Percentiles rank a stretch among this genome's conserved stretches.
These are phyloP conservation scores for Pythium pyrilobum DNA, from an alignment of 352 stramenopile genomes.

Conservation along the genomic window DNA sequence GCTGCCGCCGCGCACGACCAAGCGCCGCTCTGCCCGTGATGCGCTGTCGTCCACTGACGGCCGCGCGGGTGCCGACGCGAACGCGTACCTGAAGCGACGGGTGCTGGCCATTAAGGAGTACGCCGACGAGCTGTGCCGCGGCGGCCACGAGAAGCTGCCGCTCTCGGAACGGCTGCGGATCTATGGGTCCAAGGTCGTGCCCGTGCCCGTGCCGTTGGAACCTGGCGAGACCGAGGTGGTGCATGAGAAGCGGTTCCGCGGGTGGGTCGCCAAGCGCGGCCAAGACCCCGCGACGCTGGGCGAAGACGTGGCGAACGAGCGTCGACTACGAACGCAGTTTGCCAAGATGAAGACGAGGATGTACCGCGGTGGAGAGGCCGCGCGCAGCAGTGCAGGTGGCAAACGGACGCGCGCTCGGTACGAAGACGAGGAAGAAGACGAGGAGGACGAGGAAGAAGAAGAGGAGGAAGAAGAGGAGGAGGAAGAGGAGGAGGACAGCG, in stretches of 20 bases:
- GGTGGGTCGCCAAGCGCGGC: neutral
- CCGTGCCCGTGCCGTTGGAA: neutral
- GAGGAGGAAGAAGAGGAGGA: neutral
- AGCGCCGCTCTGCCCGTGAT: no score
- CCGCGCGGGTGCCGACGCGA: no score
- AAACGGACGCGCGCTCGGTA: neutral
- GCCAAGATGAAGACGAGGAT: neutral
- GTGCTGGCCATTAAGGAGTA: no score
- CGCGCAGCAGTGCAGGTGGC: neutral
- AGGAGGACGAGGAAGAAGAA: neutral
- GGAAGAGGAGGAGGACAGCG: no score
- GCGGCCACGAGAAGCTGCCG: neutral
- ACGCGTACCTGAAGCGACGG: no score
- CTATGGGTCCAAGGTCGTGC: neutral
- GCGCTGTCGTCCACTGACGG: no score
- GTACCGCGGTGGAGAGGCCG: neutral
- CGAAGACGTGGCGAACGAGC: neutral
- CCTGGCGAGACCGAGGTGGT: neutral
- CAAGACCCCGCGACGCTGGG: neutral
- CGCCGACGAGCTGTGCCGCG: no score
- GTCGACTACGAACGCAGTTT: conserved; percentile 7
- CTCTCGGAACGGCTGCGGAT: no score
- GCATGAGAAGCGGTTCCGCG: neutral
- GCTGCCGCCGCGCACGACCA: no score
- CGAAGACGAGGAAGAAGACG: neutral